A percentile compares a stretch with the other conserved stretches of the same genome.
These are phyloP conservation scores for Ogataea angusta DNA, from an alignment of 805 yeast species.

Conservation along the genomic window DNA sequence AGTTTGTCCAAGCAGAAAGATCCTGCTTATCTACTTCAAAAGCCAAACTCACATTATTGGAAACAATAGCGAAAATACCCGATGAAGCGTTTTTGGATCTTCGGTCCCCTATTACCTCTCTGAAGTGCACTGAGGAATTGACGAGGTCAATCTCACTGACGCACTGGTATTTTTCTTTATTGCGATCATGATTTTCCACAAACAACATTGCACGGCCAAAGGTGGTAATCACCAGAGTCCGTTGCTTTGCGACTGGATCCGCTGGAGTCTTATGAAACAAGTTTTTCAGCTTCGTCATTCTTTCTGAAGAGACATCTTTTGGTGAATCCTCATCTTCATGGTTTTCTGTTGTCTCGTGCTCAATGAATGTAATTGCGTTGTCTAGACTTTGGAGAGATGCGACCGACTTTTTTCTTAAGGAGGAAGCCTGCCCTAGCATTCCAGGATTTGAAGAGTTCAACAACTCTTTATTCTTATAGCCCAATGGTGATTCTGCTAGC, in stretches of 20 bases:
- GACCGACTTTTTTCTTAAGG: conserved; percentile 8
- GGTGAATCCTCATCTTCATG: conserved; percentile 18
- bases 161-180: conserved; percentile 42
- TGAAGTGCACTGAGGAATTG: conserved; percentile 51
- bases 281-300: conserved; percentile 27
- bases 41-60: conserved; percentile 51
- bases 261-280: conserved; percentile 23
- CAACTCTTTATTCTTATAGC: conserved; percentile 39
- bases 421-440: conserved; percentile 15
- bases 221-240: conserved; percentile 57
- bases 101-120: conserved; percentile 50
- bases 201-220: conserved; percentile 63
- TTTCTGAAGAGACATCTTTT: conserved; percentile 15
- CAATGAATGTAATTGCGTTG: conserved; percentile 29
- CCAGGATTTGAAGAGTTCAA: conserved; percentile 23
- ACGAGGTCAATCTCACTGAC: conserved; percentile 53
- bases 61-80: conserved; percentile 55
- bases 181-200: conserved; percentile 35
- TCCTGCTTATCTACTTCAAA: conserved; percentile 55
- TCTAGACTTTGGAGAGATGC: conserved; percentile 18
- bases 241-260: conserved; percentile 35
- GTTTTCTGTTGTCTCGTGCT: conserved; percentile 16
- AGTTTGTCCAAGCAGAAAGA: conserved; percentile 54
- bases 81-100: conserved; percentile 36
- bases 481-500: conserved; percentile 58